Conservation (phyloP, 176 grass and related monocot genomes). For the Pharus latifolius region DNA sequence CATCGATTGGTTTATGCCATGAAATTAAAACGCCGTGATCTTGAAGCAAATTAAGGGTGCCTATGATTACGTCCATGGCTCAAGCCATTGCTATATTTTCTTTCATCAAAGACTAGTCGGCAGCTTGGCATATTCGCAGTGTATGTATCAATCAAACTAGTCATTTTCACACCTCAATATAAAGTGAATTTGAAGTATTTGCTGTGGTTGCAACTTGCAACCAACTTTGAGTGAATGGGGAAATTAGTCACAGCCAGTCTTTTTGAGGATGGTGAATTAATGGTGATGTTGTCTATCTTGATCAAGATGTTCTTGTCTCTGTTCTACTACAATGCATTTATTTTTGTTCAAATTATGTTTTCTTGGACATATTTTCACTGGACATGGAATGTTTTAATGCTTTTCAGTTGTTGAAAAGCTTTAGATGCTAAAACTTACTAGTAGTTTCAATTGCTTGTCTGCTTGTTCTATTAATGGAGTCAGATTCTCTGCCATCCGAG, state of each 20-base stretch:
- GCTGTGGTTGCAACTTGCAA: slow-evolving; percentile 20
- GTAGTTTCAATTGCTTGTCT: too few relatives aligned
- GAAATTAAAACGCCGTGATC: neutral
- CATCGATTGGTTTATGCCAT: neutral
- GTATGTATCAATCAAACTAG: neutral
- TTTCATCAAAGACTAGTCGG: neutral
- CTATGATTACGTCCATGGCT: neutral
- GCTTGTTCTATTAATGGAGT: too few relatives aligned
- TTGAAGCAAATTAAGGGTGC: neutral
- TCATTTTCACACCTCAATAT: neutral
- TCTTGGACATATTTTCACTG: neutral
- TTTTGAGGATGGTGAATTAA: too few relatives aligned
- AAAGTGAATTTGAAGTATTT: slow-evolving; percentile 22
- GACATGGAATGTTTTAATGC: neutral
- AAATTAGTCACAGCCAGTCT: neutral
- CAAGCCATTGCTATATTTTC: neutral
- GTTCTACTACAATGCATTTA: neutral
- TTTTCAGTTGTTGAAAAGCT: neutral
- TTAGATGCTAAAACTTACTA: slow-evolving; percentile 1
- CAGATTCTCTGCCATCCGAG: too few relatives aligned
- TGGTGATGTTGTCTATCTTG: slow-evolving; percentile 1
- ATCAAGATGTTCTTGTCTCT: slow-evolving; percentile 11
- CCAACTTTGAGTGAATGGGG: neutral
- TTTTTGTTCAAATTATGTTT: neutral
- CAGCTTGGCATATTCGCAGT: neutral